Evolutionary conservation across 345 rosid genomes (phyloP), one percentile per base, ranked within the genome.

Genomic region (Raphanus sativus): DNA sequence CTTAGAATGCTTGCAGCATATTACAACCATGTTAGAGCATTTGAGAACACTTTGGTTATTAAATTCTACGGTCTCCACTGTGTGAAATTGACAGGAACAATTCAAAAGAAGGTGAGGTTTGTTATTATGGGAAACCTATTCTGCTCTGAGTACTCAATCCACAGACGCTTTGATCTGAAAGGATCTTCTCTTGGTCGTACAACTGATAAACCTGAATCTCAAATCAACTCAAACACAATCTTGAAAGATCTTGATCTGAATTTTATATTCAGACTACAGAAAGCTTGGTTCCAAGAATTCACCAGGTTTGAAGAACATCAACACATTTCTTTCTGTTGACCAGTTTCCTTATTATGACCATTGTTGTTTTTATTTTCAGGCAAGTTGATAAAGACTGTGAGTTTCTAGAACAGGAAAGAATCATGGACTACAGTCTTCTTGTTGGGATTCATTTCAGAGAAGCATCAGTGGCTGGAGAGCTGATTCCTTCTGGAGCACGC

Each of bases 301-400:
- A 74, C 74, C 62, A 79, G 82, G 82, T 79, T 38, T 12, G 28
- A 40, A 72, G 28, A 17, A 17, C 29, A 50, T 12, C 34, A 33
- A 38, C 6, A 11, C 8, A 38, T 26, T 4, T 61, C 68, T 48
- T 29, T 48, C 34, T 13, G 32, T 36, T 16, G 16, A 56, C 86
- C 38, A 2, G 4, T 33, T 3, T 33, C 38, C 6, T 33, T 33
- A 33, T 33, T 40, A 40, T 40, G 48, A 40, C 48, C 48, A 3
- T 40, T 10, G 0, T 40, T 10, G 1, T 40, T 2, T 40, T 9
- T 40, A 2, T 40, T 9, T 2, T 40, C 48, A 94, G 97, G 84
- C 98, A 94, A 88, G 79, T 89, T n/a, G 96, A 94, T 72, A 88
- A 88, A 77, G 98, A 94, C 32, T 91, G 98, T 45, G 98, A 94